Evolutionary conservation across 2,329 filamentous ascomycete species (phyloP).

Genomic region (Hortaea sp.): DNA sequence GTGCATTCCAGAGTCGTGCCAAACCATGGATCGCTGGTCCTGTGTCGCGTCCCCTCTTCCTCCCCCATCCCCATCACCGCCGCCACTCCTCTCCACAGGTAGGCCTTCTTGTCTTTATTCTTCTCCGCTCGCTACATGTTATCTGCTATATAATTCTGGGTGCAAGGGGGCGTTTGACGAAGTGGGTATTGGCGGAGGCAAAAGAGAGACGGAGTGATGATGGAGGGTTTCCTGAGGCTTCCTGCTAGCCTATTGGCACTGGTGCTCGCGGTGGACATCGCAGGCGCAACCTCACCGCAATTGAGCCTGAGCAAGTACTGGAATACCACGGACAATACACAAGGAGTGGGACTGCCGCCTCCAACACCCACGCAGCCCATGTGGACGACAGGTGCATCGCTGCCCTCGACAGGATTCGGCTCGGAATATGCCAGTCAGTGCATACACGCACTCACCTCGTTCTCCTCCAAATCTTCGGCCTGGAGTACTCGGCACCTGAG

Average conservation of each 20-base stretch:
- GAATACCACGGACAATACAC: neutral
- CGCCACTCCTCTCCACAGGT: no score
- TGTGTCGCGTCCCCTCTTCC: no score
- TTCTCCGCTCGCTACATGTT: no score
- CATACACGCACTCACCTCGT: neutral
- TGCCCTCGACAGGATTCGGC: neutral
- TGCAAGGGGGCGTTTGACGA: neutral
- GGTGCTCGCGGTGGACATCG: neutral
- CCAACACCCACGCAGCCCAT: neutral
- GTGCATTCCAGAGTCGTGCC: no score
- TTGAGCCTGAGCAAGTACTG: neutral
- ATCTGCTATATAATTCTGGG: no score
- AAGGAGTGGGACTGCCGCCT: neutral
- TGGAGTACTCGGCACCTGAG: neutral
- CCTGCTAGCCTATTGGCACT: constrained; percentile 1
- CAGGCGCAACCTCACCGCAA: neutral
- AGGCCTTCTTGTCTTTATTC: no score
- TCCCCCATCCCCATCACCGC: no score
- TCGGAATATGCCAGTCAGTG: constrained; percentile 2
- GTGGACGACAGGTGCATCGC: neutral
- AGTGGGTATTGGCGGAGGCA: neutral
- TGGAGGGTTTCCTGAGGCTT: constrained; percentile 1
- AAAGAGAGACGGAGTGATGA: neutral
- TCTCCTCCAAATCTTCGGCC: neutral
- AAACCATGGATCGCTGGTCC: no score